Evolutionary conservation across 371 early-diverging fungal genomes (phyloP).

Genomic region (Thermomucor indicae-seudaticae): DNA sequence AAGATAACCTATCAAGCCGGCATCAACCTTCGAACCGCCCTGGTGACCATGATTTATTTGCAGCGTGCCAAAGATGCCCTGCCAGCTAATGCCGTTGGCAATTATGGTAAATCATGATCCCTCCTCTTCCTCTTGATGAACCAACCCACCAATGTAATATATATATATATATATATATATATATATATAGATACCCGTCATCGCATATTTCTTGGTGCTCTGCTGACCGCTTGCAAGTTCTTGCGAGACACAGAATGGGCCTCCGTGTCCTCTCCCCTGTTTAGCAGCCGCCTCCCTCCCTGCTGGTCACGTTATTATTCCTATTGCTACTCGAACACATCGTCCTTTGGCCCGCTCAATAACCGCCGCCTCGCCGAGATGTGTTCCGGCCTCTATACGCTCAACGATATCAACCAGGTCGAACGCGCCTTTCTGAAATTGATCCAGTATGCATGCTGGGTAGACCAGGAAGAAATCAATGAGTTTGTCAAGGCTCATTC

Average conservation of each 20-base stretch:
- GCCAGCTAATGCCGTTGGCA: conserved; percentile 35
- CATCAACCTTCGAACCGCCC: conserved; percentile 31
- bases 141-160: background rate
- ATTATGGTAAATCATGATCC: conserved; percentile 19
- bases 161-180: background rate
- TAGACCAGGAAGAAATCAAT: conserved; percentile 30
- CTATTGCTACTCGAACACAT: conserved; percentile 8
- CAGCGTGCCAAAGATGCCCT: conserved; percentile 36
- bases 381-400: conserved; percentile 29
- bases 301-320: conserved; percentile 10
- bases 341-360: conserved; percentile 13
- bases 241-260: conserved; percentile 67
- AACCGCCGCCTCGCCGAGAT: conserved; percentile 33
- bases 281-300: background rate
- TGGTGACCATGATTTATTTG: conserved; percentile 42
- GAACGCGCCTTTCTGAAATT: conserved; percentile 42
- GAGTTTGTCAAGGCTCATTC: conserved; percentile 28
- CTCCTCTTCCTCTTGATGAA: background rate
- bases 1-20: conserved; percentile 36
- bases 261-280: conserved; percentile 5
- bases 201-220: conserved; percentile 75
- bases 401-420: conserved; percentile 31
- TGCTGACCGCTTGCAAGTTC: conserved; percentile 73
- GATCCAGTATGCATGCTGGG: conserved; percentile 41
- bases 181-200: conserved; percentile 41